Evolutionary conservation across 108 stramenopile species (phyloP).

Genomic region (Nitzschia sp.): DNA sequence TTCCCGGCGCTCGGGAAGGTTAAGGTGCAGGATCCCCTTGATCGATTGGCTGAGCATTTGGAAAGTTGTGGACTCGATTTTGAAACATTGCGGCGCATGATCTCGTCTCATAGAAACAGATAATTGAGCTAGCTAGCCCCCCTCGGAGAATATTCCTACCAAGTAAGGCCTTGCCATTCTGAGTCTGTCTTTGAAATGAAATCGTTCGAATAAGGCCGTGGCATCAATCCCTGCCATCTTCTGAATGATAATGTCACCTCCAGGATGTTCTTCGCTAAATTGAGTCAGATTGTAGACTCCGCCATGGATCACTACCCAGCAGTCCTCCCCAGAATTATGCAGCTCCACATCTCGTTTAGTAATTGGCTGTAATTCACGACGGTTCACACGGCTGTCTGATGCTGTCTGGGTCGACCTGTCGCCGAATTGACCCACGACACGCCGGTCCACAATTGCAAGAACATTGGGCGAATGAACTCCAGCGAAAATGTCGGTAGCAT

Average conservation of each 20-base stretch:
- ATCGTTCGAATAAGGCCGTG: slow-evolving; percentile 21
- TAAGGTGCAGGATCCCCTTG: slow-evolving; percentile 24
- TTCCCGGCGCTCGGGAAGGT: not conserved
- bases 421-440: not conserved
- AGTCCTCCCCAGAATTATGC: slow-evolving; percentile 24
- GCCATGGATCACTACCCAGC: slow-evolving; percentile 36
- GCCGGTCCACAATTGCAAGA: not conserved
- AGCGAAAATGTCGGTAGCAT: slow-evolving; percentile 48
- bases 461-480: not conserved
- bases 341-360: not conserved
- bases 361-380: not conserved
- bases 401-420: not conserved
- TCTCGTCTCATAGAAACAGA: slow-evolving; percentile 5
- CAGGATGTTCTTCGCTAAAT: slow-evolving; percentile 32
- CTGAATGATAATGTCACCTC: slow-evolving; percentile 21
- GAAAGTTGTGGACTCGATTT: slow-evolving; percentile 31
- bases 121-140: not conserved
- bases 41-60: slow-evolving; percentile 32
- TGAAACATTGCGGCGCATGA: slow-evolving; percentile 16
- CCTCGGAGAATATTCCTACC: slow-evolving; percentile 3
- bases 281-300: slow-evolving; percentile 37
- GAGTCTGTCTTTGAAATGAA: slow-evolving; percentile 16
- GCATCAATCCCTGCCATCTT: slow-evolving; percentile 29
- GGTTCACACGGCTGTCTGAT: too few species aligned
- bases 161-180: not conserved